Base-by-base conservation (phyloP, 495 filamentous ascomycete species). In the Schizothecium vesticola region DNA sequence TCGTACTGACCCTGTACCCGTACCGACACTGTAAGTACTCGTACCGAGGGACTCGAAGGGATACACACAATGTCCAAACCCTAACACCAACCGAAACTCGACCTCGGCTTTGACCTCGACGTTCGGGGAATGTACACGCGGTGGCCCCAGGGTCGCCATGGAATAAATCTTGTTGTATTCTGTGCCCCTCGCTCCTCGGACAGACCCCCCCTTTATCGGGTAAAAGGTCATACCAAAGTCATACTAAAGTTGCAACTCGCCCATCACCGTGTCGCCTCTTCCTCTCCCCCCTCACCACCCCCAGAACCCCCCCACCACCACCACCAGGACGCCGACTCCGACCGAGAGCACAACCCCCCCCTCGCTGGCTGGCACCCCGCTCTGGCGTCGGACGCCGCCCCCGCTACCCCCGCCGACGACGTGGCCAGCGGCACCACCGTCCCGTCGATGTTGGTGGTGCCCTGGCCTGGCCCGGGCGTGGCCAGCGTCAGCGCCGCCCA, bases 401-500 rank as follows among this genome's bases (percentile, higher is more conserved):
- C 56, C 24, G 56, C 56, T 13, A 9, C 56, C n/a, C 12, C 33
- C 58, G 58, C 8, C 59, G 28, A 51, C 22, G 60, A 67, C 22
- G 67, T 59, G 23, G 65, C 60, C 16, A 70, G 21, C 7, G 67
- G 60, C 22, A 72, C 72, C 31, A 64, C 68, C 8, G 69, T 74
- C 7, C 62, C 71, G 11, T 73, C 68, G 24, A 75, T 71, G 43
- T 74, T 67, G 16, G 71, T 72, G 2, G 69, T 73, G 43, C 55
- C 71, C 21, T 74, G 67, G 1, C 65, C 56, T 1, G 77, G 68
- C 13, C 63, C 72, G 13, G 76, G 76, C 10, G 71, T 71, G 3
- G 71, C 59, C 25, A 82, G 72, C n/a, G 79, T 81, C 33, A 82
- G 64, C 25, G 72, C 73, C 12, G 69, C 79, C 80, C 78, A 82